Evolutionary conservation across 2,329 filamentous ascomycete genomes (phyloP), one percentile per base, ranked within the genome.

Genomic region (Aspergillus alliaceus): DNA sequence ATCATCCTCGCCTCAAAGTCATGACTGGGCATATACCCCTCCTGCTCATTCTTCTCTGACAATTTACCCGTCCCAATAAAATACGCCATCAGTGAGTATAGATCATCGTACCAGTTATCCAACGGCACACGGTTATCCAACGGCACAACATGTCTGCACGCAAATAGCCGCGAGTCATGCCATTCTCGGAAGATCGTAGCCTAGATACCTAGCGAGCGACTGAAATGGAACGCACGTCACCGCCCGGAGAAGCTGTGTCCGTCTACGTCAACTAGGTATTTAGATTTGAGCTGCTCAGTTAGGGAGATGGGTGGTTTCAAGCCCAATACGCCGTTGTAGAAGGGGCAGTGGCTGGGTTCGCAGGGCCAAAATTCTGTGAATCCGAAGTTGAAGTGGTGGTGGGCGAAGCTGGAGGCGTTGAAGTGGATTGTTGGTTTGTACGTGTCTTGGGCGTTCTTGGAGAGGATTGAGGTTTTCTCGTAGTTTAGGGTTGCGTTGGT

Each of bases 141-240:
- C 15, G 90, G 90, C 2, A 92, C 86, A 65, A 90, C 93, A 73
- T 95, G 90, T 67, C 86, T 85, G 90, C 90, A 95, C 0, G 89
- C 82, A 3, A 91, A 78, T 2, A 93, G 78, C 2, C 90, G 82
- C 44, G 82, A 83, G 69, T 93, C 90, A 67, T 93, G 90, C 90
- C 90, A 95, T 71, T 95, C 90, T 20, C 84, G 82, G 75, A 87
- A 95, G 25, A 93, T 78, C 0, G 90, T 91, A 6, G 87, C 85
- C 75, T 93, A 93, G 75, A 95, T 84, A 0, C 88, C 88, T 7
- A 93, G 72, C 15, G 84, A 86, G 2, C 85, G 89, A 27, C 85
- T 89, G 34, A 83, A 80, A 24, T 93, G 76, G 70, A 93, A 91
- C 0, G 83, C 85, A 5, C 86, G 80, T 66, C 87, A 90, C 6